Base-by-base conservation (phyloP, 352 stramenopile species). In the Pythium scleroteichum region DNA sequence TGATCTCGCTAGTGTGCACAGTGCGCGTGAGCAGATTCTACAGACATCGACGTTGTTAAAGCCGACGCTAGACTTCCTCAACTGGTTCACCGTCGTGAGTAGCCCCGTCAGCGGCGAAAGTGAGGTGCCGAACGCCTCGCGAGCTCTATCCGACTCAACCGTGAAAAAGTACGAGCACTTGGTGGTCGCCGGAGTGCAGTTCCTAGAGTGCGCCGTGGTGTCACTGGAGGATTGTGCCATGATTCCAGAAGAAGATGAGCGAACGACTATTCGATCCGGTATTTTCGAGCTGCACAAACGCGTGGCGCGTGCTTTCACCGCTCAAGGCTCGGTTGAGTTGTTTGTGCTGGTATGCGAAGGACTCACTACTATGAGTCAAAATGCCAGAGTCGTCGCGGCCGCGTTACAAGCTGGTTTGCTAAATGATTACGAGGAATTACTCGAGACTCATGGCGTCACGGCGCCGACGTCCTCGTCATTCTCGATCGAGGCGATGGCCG, bases 401-500 rank as follows among this genome's bases (percentile, higher is more conserved):
- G 42, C 75, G 13, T 35, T 41, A 10, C 19, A 23, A 4, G 46
- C 71, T 8, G 44, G 46, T 6, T 32, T 53, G 0, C 27, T 56
- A 0, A 62, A 66, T 13, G 60, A 74, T 7, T 49, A 86, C 4
- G 57, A 71, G 17, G 46, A 17, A 13, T 14, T 78, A 23, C 53
- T 82, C 14, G 66, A 72, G 39, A 45, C 56, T 1, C 68, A 87
- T 7, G 62, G 72, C 32, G 60, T 76, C 17, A 58, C 58, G 14
- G 70, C 78, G 22, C 66, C 85, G 14, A 75, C 82, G 45, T 58
- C 58, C 14, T 73, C 54, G 2, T 46, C 72, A 16, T 82, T 82
- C 55, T 84, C 79, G 17, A 71, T 87, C 24, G 79, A 90, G 2
- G 86, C 75, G 38, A 71, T 86, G 32, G 62, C 79, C n/a, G 67